Base-by-base conservation (phyloP, 192 early-diverging fungal species). In the Backusella australiensis region DNA sequence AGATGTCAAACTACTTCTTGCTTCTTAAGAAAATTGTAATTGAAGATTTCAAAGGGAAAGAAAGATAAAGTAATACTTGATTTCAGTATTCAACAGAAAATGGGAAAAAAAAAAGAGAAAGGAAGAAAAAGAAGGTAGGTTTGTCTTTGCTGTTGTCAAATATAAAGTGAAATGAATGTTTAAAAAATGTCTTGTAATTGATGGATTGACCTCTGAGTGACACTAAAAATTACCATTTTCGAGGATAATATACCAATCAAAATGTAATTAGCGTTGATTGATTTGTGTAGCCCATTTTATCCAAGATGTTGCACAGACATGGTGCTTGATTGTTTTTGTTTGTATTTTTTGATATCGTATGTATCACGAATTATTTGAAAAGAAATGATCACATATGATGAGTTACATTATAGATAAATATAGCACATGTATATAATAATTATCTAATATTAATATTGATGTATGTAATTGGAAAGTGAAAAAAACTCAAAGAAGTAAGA, bases 201-300 rank as follows among this genome's bases (percentile, higher is more conserved):
- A 23, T 59, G 53, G n/a, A 26, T 59, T 59, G 53, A 0, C 8
- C 23, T 21, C 26, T 59, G 53, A 59, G 53, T 59, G 53, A 59
- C 53, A 59, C 53, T 59, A 59, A 59, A 59, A 59, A 59, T 59
- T 59, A 59, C 53, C 53, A 23, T 59, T 59, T 59, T 59, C 23
- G 53, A 59, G 9, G 26, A 63, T 26, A 63, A 63, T 63, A 63
- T 63, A 63, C 56, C 56, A 63, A 63, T 63, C 56, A 63, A 63
- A 63, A 63, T 63, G 56, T 12, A 63, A 63, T 29, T 14, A 29
- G 9, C 9, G 56, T 63, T 29, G 56, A 29, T 63, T 63, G 56
- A 63, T 32, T 63, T 14, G 56, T 63, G 56, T 63, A 63, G 23
- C 56, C 23, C 7, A 9, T 29, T 29, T 59, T 59, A 12, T 23